A percentile compares a stretch with the other conserved stretches of the same genome.
Evolutionary conservation across 176 grass and related monocot species (phyloP).

Genomic region (Bolboschoenus planiculmis): DNA sequence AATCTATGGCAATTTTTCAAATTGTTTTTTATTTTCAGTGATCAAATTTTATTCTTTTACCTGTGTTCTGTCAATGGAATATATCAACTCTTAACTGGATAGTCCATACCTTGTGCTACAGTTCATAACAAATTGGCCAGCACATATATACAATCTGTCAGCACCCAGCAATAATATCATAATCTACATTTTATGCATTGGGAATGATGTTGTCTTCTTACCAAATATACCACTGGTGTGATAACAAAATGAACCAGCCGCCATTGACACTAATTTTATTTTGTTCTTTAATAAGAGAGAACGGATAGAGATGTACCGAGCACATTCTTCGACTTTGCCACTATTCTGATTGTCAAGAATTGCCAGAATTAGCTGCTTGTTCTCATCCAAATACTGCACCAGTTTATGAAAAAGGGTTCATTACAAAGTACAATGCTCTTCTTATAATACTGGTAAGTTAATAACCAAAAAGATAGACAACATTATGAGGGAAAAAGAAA

Average conservation of each 20-base stretch:
- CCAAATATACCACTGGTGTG: neutral
- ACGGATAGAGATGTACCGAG: constrained; percentile 46
- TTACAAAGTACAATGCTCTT: constrained; percentile 3
- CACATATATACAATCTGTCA: neutral
- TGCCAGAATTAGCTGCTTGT: constrained; percentile 97
- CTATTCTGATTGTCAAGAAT: constrained; percentile 99
- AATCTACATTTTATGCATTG: neutral
- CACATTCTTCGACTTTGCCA: constrained; percentile 90
- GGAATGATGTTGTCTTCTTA: neutral
- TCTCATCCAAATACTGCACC: constrained; percentile 97
- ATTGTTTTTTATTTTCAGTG: neutral
- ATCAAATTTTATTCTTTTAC: neutral
- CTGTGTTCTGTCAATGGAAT: neutral
- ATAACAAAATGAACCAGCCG: neutral
- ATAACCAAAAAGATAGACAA: neutral
- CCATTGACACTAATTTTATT: neutral
- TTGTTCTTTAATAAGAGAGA: neutral
- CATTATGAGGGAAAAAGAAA: neutral
- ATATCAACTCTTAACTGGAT: neutral
- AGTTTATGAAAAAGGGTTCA: constrained; percentile 22
- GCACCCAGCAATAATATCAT: neutral
- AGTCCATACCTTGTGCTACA: neutral
- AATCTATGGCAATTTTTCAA: neutral
- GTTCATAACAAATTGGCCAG: neutral
- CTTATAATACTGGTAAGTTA: neutral